Evolutionary conservation across 75 land plant genomes (phyloP), one percentile per base, ranked within the genome.

Genomic region (Picea sitchensis): DNA sequence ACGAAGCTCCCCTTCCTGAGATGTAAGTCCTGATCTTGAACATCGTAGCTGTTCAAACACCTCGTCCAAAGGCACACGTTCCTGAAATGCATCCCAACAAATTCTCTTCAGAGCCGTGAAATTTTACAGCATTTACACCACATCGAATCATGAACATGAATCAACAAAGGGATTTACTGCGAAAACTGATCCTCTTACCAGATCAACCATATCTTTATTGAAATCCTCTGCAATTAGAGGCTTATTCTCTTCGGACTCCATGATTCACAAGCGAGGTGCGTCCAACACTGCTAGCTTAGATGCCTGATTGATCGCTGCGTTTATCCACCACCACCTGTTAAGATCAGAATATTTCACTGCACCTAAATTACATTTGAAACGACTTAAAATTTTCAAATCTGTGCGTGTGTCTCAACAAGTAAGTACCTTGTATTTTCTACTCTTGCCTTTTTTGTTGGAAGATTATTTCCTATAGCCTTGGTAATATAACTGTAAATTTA

Each of bases 1-100:
- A 15, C 95, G 84, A 3, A 57, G 83, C 76, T 84, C 84, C 57
- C 87, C 94, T 80, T 92, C 95, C 62, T 78, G 85, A 2, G 84
- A 64, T n/a, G 91, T 79, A 56, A 92, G 87, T 30, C 95, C 95
- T 23, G 58, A 74, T 61, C 67, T 75, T 20, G 89, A 82, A 20
- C 90, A 89, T 76, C 83, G 81, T 32, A 92, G 80, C 69, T 91
- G 91, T 59, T 88, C 88, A 78, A 92, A 91, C 5, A 89, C 93
- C 79, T 91, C 91, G 23, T 89, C 86, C 13, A 91, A 34, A 26
- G 94, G 88, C 56, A 92, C 69, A 26, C 86, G 82, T 59, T 88
- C 92, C 94, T 92, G 82, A 60, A 78, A 64, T 67, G 65, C 59
- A 56, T 57, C 8, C 34, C 31, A 3, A 44, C 14, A 26, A 15